phyloP scores from a whole-genome alignment of 177 flowering plant genomes.

The Vitis hybrid region DNA sequence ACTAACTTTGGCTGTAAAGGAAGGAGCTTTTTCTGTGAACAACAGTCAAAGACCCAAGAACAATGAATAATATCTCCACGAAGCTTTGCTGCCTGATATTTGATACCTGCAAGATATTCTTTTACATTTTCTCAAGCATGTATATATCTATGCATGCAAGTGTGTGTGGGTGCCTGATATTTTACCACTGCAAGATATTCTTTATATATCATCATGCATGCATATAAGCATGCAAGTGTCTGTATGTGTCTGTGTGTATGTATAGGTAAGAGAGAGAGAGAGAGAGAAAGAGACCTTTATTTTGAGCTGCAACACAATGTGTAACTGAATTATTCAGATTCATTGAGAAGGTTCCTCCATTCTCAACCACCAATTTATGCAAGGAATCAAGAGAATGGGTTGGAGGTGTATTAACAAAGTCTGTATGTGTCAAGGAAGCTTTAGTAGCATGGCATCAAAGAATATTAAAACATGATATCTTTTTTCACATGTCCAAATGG shows the following conservation, averaged over 20 bases:
- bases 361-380: conserved; percentile 86
- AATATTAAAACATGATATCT: background rate
- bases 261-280: conserved; percentile 16
- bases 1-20: conserved; percentile 82
- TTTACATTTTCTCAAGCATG: background rate
- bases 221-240: background rate
- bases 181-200: conserved; percentile 62
- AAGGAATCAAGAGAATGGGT: conserved; percentile 62
- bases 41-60: conserved; percentile 89
- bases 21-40: conserved; percentile 68
- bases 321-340: conserved; percentile 87
- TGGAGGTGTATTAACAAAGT: conserved; percentile 80
- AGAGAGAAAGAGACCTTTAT: conserved; percentile 46
- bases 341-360: conserved; percentile 96
- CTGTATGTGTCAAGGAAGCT: conserved; percentile 57
- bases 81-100: conserved; percentile 85
- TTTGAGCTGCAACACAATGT: conserved; percentile 90
- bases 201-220: background rate
- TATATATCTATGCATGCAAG: too few relatives aligned
- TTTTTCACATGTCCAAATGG: too few relatives aligned
- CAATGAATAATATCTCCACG: conserved; percentile 83
- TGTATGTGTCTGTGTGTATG: background rate
- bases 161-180: conserved; percentile 65
- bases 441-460: background rate
- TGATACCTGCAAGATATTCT: conserved; percentile 59